A percentile compares a stretch with the other conserved stretches of the same genome.
These are phyloP conservation scores for Starmera stellimalicola DNA, from an alignment of 1,139 yeast genomes.

Conservation along the genomic window DNA sequence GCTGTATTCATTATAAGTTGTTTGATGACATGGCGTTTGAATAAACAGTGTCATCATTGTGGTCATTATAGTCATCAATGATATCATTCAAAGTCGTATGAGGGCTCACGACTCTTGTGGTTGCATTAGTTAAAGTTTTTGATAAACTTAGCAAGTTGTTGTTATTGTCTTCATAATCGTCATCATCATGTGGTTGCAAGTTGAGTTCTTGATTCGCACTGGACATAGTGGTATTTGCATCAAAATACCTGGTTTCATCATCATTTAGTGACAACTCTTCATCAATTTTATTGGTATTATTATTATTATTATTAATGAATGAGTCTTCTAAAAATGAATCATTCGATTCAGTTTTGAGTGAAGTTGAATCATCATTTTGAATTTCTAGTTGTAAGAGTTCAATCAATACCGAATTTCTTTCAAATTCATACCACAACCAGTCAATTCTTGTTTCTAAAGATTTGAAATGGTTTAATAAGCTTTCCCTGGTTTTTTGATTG, in stretches of 20 bases:
- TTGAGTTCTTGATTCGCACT: too few relatives aligned
- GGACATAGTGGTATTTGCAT: too few relatives aligned
- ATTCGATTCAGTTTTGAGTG: constrained; percentile 6
- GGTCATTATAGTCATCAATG: constrained; percentile 1
- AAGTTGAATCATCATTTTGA: constrained; percentile 1
- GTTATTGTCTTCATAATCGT: too few relatives aligned
- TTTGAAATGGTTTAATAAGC: constrained; percentile 33
- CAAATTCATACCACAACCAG: constrained; percentile 44
- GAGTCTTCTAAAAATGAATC: constrained; percentile 18
- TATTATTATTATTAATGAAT: constrained; percentile 9
- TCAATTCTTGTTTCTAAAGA: constrained; percentile 40
- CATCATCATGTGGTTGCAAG: too few relatives aligned
- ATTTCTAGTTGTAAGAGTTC: constrained; percentile 23
- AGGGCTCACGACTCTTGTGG: too few relatives aligned
- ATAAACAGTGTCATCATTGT: constrained; percentile 3
- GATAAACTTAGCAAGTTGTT: too few relatives aligned
- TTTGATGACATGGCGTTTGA: neutral
- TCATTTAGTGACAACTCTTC: neutral
- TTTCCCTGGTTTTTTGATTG: constrained; percentile 38
- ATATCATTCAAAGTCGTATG: too few relatives aligned
- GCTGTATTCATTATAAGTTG: constrained; percentile 1
- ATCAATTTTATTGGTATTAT: neutral
- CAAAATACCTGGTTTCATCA: neutral
- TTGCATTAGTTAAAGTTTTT: too few relatives aligned
- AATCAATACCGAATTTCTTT: constrained; percentile 32